Conservation (phyloP, 306 rosid genomes). For the Pyrus pyrifolia region DNA sequence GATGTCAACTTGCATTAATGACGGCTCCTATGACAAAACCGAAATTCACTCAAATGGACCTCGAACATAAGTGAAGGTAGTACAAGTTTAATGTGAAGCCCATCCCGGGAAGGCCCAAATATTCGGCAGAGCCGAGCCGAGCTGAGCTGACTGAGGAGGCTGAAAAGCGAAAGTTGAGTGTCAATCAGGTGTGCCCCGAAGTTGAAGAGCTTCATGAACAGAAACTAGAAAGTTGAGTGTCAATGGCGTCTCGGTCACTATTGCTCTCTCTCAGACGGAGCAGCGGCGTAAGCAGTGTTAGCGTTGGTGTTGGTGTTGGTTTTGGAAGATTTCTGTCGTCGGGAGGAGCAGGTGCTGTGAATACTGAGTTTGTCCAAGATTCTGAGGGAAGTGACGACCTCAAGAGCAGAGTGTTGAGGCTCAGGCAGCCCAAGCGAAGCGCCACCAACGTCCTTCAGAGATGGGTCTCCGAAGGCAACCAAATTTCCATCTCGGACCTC, state of each 20-base stretch:
- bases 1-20: no score
- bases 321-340: slow-evolving; percentile 39
- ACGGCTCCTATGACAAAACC: no score
- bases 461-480: slow-evolving; percentile 78
- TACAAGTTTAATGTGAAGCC: neutral
- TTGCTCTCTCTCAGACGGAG: slow-evolving; percentile 37
- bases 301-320: slow-evolving; percentile 3
- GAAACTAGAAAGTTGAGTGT: neutral
- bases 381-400: slow-evolving; percentile 47
- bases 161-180: neutral
- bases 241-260: slow-evolving; percentile 41
- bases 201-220: neutral
- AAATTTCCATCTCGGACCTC: slow-evolving; percentile 47
- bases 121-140: no score
- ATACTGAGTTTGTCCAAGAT: slow-evolving; percentile 37
- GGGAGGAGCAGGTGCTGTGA: slow-evolving; percentile 23
- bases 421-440: slow-evolving; percentile 82
- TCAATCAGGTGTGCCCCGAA: neutral
- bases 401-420: slow-evolving; percentile 57
- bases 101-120: neutral
- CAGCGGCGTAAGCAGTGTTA: neutral
- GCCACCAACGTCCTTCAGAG: slow-evolving; percentile 65
- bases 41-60: neutral
- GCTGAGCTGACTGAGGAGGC: neutral
- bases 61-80: neutral